Conservation (phyloP, 495 filamentous ascomycete species). For the Neurospora sp. region DNA sequence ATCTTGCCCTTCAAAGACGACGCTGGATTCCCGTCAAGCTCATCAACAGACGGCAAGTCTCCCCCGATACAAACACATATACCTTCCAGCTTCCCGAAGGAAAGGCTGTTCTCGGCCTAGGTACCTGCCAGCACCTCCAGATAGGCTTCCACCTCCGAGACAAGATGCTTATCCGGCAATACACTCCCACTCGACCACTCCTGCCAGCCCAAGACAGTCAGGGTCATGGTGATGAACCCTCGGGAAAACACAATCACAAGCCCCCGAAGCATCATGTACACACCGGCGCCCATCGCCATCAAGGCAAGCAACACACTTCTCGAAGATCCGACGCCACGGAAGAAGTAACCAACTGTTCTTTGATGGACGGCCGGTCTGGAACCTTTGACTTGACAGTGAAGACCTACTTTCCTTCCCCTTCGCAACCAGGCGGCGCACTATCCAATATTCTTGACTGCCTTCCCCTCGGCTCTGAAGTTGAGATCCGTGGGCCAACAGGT, state of each 20-base stretch:
- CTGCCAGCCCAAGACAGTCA: background rate
- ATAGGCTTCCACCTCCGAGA: slow-evolving; percentile 24
- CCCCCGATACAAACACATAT: slow-evolving; percentile 19
- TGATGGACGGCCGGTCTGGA: background rate
- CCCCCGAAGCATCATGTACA: background rate
- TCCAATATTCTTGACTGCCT: background rate
- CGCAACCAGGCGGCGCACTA: slow-evolving; percentile 7
- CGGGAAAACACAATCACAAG: background rate
- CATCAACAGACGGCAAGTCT: slow-evolving; percentile 10
- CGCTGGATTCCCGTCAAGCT: slow-evolving; percentile 15
- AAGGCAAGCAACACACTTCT: background rate
- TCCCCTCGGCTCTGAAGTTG: background rate
- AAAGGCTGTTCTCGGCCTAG: slow-evolving; percentile 14
- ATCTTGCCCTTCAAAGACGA: slow-evolving; percentile 4
- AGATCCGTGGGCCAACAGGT: background rate
- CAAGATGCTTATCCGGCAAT: slow-evolving; percentile 11
- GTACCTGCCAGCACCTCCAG: slow-evolving; percentile 26
- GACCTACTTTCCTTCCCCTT: slow-evolving; percentile 3
- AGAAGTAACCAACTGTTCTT: background rate
- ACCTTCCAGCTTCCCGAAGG: slow-evolving; percentile 20
- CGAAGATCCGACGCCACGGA: background rate
- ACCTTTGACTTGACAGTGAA: slow-evolving; percentile 6
- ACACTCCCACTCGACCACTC: slow-evolving; percentile 8
- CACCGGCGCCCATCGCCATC: background rate
- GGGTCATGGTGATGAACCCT: background rate